Conservation (phyloP, 768 basidiomycete species). For the Auricularia sp. region DNA sequence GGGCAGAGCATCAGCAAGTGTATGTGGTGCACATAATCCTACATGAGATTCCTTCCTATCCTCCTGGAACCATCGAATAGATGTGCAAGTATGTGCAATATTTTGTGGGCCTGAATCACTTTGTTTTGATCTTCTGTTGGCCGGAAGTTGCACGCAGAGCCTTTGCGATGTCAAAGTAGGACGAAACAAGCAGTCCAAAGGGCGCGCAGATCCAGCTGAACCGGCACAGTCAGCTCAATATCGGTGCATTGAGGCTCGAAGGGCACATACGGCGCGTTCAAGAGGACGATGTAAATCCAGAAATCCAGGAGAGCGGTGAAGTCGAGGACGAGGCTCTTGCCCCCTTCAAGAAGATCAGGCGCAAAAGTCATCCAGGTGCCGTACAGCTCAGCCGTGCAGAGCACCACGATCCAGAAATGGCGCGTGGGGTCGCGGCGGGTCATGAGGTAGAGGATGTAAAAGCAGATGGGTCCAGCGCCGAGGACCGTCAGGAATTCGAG, state of each 20-base stretch:
- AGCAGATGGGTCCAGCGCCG: conserved; percentile 55
- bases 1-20: no score
- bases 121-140: neutral
- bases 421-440: conserved; percentile 50
- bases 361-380: conserved; percentile 81
- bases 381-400: conserved; percentile 68
- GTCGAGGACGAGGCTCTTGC: conserved; percentile 45
- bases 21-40: no score
- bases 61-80: no score
- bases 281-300: conserved; percentile 77
- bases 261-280: conserved; percentile 62
- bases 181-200: conserved; percentile 66
- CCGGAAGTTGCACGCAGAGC: conserved; percentile 37
- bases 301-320: conserved; percentile 61
- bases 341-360: conserved; percentile 76
- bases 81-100: no score
- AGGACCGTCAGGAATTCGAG: conserved; percentile 79
- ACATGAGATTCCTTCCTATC: no score
- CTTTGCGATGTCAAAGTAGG: conserved; percentile 58
- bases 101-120: no score
- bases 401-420: conserved; percentile 68
- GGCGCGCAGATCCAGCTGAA: conserved; percentile 74
- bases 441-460: conserved; percentile 60
- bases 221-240: neutral
- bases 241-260: neutral